Conservation (phyloP, 1,139 yeast genomes). For the Geotrichum cucujoidarum region DNA sequence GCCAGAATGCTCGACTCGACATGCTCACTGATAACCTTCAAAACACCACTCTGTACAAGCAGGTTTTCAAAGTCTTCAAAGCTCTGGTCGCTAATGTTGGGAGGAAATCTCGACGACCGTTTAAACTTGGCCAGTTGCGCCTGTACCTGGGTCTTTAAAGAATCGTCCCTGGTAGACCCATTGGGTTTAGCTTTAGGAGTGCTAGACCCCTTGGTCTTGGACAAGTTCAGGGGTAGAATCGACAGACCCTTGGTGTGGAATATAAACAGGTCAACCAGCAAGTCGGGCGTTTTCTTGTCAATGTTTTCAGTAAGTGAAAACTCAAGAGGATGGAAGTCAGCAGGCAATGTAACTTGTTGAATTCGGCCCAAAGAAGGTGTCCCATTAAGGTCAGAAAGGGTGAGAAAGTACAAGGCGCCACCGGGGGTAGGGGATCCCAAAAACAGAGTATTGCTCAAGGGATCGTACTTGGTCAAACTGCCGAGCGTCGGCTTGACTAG, state of each 20-base stretch:
- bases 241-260: slow-evolving; percentile 18
- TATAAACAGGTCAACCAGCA: slow-evolving; percentile 15
- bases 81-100: background rate
- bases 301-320: slow-evolving; percentile 11
- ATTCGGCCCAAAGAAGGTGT: slow-evolving; percentile 1
- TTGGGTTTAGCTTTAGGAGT: background rate
- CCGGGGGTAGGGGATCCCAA: slow-evolving; percentile 7
- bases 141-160: background rate
- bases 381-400: background rate
- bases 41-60: slow-evolving; percentile 15
- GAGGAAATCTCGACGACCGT: slow-evolving; percentile 6
- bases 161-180: background rate
- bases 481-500: too few relatives aligned
- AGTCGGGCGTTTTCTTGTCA: background rate
- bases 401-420: slow-evolving; percentile 5
- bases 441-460: slow-evolving; percentile 5
- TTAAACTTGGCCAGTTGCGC: slow-evolving; percentile 5
- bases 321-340: slow-evolving; percentile 10
- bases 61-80: slow-evolving; percentile 5
- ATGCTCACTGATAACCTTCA: slow-evolving; percentile 7
- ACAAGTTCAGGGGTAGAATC: slow-evolving; percentile 11
- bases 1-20: background rate
- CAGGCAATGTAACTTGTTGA: slow-evolving; percentile 12
- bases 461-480: slow-evolving; percentile 7
- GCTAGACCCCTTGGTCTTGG: background rate